These are phyloP conservation scores for Pisolithus marmoratus DNA, from an alignment of 768 basidiomycete species.

Conservation along the genomic window DNA sequence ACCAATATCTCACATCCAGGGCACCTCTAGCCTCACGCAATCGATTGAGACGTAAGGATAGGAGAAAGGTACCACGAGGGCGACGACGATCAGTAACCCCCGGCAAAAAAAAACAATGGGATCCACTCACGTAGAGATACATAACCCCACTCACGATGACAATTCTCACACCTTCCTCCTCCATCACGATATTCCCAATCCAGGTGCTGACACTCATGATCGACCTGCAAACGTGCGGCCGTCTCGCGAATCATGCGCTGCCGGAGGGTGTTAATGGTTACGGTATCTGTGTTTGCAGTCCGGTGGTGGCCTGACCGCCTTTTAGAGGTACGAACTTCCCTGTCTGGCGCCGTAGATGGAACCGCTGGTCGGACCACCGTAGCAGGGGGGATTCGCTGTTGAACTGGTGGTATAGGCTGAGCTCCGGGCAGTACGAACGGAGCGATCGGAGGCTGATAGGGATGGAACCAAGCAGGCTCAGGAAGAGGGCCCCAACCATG, in stretches of 20 bases:
- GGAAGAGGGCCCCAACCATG: no score
- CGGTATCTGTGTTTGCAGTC: not conserved
- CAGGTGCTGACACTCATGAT: constrained; percentile 48
- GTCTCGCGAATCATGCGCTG: constrained; percentile 23
- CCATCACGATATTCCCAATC: constrained; percentile 42
- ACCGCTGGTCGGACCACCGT: not conserved
- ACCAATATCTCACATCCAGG: constrained; percentile 27
- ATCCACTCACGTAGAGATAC: constrained; percentile 45
- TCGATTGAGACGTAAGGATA: no score
- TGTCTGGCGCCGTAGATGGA: not conserved
- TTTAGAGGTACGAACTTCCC: not conserved
- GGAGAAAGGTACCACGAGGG: no score
- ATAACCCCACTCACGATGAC: constrained; percentile 31
- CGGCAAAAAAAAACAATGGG: not conserved
- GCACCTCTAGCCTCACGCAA: constrained; percentile 23
- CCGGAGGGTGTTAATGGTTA: constrained; percentile 1
- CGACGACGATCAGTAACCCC: not conserved
- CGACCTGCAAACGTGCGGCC: constrained; percentile 37
- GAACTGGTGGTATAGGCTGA: not conserved
- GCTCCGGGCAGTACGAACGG: not conserved
- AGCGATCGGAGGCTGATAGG: not conserved
- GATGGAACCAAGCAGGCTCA: no score
- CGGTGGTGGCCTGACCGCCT: not conserved
- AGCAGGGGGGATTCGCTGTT: not conserved
- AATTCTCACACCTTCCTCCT: constrained; percentile 42